Percentiles rank a stretch among this genome's conserved stretches.
Evolutionary conservation across 495 filamentous ascomycete genomes (phyloP).

Genomic region (Penicillium cinerascens): DNA sequence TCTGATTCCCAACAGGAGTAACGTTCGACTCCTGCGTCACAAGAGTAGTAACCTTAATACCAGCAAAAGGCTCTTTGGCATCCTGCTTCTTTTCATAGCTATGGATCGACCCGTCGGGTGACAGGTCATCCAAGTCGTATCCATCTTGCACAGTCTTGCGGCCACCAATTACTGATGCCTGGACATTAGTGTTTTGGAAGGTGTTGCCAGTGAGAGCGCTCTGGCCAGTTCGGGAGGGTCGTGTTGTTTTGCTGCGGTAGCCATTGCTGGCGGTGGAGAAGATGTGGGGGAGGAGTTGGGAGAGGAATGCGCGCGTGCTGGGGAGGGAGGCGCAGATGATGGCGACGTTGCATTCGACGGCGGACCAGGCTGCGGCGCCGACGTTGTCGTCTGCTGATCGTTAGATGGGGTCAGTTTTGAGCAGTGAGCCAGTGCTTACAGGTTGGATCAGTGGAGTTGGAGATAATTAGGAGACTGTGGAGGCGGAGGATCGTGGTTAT

Average conservation of each 20-base stretch:
- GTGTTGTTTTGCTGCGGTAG: conserved; percentile 24
- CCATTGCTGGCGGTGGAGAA: conserved; percentile 32
- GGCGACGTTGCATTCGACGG: conserved; percentile 54
- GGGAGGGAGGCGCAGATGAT: conserved; percentile 57
- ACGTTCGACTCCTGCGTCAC: conserved; percentile 25
- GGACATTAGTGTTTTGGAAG: conserved; percentile 13
- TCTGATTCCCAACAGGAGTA: conserved; percentile 10
- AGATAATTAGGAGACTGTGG: conserved; percentile 42
- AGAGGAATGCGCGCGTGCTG: conserved; percentile 50
- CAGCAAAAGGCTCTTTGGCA: conserved; percentile 1
- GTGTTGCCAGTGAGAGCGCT: conserved; percentile 14
- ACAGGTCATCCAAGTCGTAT: conserved; percentile 21
- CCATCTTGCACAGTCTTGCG: conserved; percentile 5
- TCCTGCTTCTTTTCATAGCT: conserved; percentile 5
- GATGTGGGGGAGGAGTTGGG: conserved; percentile 34
- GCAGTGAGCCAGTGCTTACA: conserved; percentile 23
- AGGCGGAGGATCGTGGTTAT: conserved; percentile 55
- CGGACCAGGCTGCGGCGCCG: conserved; percentile 54
- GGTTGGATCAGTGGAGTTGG: conserved; percentile 45
- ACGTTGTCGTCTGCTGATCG: conserved; percentile 45
- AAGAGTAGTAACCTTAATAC: conserved; percentile 35
- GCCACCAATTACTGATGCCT: conserved; percentile 23
- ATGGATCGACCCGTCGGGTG: conserved; percentile 1
- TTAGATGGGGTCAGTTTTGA: background rate
- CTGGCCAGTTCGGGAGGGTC: conserved; percentile 15